Conservation (phyloP, 1,284 basidiomycete species). For the Phellopilus nigrolimitatus region DNA sequence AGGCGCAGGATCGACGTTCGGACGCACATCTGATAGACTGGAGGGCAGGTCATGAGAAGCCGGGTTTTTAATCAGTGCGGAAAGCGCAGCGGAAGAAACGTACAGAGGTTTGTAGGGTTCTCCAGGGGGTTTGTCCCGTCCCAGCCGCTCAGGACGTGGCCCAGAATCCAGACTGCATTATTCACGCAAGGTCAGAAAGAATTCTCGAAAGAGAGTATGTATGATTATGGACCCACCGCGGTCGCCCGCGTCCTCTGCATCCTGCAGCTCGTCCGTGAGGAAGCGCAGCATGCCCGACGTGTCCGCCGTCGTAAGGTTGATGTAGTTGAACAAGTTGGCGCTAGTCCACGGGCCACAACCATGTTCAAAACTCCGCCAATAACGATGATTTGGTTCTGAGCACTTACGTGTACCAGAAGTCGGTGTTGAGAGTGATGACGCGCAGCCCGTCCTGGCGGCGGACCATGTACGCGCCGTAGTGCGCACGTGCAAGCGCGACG, state of each 20-base stretch:
- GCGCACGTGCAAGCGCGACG: constrained; percentile 54
- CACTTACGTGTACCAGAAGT: constrained; percentile 46
- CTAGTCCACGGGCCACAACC: constrained; percentile 28
- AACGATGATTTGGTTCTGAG: constrained; percentile 15
- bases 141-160: constrained; percentile 76
- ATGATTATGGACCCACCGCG: constrained; percentile 38
- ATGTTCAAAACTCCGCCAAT: not conserved
- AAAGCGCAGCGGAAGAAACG: not conserved
- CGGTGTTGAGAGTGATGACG: constrained; percentile 74
- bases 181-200: not conserved
- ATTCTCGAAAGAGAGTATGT: not conserved
- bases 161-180: constrained; percentile 70
- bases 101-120: constrained; percentile 65
- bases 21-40: constrained; percentile 70
- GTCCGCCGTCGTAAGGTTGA: constrained; percentile 70
- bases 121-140: constrained; percentile 59
- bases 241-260: constrained; percentile 66
- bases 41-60: too few relatives aligned
- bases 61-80: not conserved
- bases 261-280: constrained; percentile 77
- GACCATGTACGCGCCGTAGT: constrained; percentile 76
- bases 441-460: constrained; percentile 62
- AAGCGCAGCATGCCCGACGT: constrained; percentile 72
- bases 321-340: constrained; percentile 71
- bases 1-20: not conserved